A percentile compares a stretch with the other conserved stretches of the same genome.
Conservation (phyloP, 1,284 basidiomycete genomes). For the Heliocybe sulcata region DNA sequence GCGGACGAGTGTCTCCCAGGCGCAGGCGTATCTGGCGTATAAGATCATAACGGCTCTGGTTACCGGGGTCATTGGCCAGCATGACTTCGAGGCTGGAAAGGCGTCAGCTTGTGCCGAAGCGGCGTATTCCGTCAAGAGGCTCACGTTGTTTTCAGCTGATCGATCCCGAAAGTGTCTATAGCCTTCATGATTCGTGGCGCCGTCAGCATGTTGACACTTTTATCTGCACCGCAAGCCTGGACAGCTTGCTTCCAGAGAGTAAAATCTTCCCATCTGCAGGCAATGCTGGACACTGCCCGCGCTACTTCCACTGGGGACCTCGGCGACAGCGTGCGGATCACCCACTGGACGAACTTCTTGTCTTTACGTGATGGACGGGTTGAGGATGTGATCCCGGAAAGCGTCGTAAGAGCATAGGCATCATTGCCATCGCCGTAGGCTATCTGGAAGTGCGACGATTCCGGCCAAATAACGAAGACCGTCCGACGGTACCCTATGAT, state of each 20-base stretch:
- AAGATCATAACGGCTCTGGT: not conserved
- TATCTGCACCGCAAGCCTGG: conserved; percentile 8
- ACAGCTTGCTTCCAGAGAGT: conserved; percentile 18
- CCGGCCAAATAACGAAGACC: conserved; percentile 30
- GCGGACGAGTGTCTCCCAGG: not conserved
- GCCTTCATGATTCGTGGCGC: conserved; percentile 13
- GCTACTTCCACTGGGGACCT: not conserved
- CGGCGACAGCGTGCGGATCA: not conserved
- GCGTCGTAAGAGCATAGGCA: conserved; percentile 16
- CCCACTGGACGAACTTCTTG: not conserved
- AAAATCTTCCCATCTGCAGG: conserved; percentile 21
- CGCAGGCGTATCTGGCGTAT: not conserved
- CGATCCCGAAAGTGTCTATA: conserved; percentile 19
- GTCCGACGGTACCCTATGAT: conserved; percentile 32
- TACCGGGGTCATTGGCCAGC: not conserved
- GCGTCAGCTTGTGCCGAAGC: not conserved
- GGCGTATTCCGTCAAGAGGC: not conserved
- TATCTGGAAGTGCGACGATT: conserved; percentile 19
- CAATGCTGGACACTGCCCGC: conserved; percentile 7
- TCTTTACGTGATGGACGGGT: not conserved
- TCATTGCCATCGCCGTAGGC: conserved; percentile 15
- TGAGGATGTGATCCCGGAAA: conserved; percentile 7
- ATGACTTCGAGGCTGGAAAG: not conserved
- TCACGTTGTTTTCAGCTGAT: conserved; percentile 13
- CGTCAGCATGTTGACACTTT: not conserved